Conservation (phyloP, 108 stramenopile species). For the Cyclostephanos tholiformis region DNA sequence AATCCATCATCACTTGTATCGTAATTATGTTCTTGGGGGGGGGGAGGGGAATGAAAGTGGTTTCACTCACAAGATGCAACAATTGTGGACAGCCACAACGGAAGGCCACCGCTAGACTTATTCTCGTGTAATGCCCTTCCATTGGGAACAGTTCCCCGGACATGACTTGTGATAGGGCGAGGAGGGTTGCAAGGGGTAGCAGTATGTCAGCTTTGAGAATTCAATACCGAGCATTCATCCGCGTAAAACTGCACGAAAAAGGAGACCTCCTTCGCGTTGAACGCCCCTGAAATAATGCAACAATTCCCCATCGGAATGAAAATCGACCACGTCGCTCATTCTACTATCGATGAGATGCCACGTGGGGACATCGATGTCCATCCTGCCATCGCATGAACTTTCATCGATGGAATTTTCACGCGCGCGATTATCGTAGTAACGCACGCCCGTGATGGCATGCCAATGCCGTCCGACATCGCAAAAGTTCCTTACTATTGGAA, state of each 20-base stretch:
- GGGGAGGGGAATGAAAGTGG: too few relatives aligned
- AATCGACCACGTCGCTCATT: not conserved
- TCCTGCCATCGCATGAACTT: not conserved
- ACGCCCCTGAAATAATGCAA: slow-evolving; percentile 10
- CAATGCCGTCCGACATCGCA: slow-evolving; percentile 42
- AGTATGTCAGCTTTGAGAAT: too few relatives aligned
- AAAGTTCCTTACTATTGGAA: slow-evolving; percentile 27
- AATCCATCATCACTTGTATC: too few relatives aligned
- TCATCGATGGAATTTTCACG: not conserved
- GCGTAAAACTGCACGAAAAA: slow-evolving; percentile 24
- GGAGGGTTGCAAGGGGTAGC: too few relatives aligned
- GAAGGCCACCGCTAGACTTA: too few relatives aligned
- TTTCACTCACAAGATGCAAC: too few relatives aligned
- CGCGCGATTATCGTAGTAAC: slow-evolving; percentile 8
- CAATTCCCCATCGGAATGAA: slow-evolving; percentile 24
- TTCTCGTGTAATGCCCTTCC: too few relatives aligned
- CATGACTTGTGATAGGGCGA: too few relatives aligned
- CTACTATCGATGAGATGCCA: slow-evolving; percentile 45
- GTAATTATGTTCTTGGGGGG: too few relatives aligned
- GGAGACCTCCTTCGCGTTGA: slow-evolving; percentile 30
- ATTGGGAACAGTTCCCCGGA: too few relatives aligned
- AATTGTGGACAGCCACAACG: too few relatives aligned
- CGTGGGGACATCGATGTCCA: not conserved
- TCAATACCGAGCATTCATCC: too few relatives aligned
- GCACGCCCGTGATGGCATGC: slow-evolving; percentile 51